Base-by-base conservation (phyloP, 108 stramenopile species). In the Cylindrotheca fusiformis region DNA sequence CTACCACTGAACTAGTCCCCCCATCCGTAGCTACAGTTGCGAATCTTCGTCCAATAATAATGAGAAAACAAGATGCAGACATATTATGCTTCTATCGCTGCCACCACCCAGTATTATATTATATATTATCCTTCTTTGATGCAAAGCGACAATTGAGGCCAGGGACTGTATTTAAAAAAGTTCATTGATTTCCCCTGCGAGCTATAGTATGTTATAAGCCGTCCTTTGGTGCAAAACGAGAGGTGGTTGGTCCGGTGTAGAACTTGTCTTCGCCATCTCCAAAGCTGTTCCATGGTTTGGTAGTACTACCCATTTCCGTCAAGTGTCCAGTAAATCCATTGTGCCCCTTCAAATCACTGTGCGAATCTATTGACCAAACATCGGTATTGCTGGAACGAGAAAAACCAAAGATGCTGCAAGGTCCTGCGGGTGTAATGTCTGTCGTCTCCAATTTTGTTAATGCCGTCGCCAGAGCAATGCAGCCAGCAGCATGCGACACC, bases 211-310 rank as follows among this genome's bases (percentile, higher is more conserved):
- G n/a, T n/a, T n/a, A n/a, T n/a, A n/a, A n/a, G n/a, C n/a, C n/a
- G n/a, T n/a, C n/a, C n/a, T n/a, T 4, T n/a, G 75, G 75, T n/a
- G 68, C 69, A 70, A 79, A 79, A 29, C 78, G 32, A 1, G 72
- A 74, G 0, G 63, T 67, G 5, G 68, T 60, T 32, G 83, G 83
- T 41, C 83, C 83, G 1, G 79, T 84, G 32, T 84, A 84, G 31
- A 62, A 76, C 23, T 79, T 66, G 55, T 52, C 62, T 17, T 46
- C 57, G 0, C 78, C 77, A 53, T 76, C 75, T 48, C 71, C 79
- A 73, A 81, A 85, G 32, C 76, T 45, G 52, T 81, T 85, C 83
- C 83, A 85, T 2, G 83, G 83, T 19, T 26, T 41, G 2, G 83
- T 85, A 36, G 28, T 44, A 10, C 41, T 57, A 48, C 83, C 83